Percentiles rank a stretch among this genome's conserved stretches.
Evolutionary conservation across 2,329 filamentous ascomycete genomes (phyloP).

Genomic region (Cadophora luteo-olivacea): DNA sequence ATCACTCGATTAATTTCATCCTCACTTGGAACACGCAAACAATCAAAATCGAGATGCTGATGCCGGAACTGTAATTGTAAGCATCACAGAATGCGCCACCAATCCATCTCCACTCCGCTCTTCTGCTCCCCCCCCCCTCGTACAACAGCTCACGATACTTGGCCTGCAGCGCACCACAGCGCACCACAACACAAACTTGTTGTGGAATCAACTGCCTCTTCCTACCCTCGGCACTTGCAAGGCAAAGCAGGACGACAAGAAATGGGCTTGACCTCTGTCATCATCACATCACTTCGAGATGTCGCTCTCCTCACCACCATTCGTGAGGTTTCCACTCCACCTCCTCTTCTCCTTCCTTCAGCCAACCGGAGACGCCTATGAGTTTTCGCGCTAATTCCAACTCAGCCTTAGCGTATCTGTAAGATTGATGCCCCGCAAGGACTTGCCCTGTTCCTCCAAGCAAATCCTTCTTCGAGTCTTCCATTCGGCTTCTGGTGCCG

Average conservation of each 20-base stretch:
- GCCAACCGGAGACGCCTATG: conserved; percentile 10
- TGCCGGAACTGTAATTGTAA: background rate
- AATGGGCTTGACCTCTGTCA: conserved; percentile 10
- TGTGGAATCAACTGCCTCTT: background rate
- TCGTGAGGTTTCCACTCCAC: background rate
- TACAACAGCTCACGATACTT: conserved; percentile 9
- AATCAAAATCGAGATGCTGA: no score
- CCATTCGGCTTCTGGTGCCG: conserved; percentile 27
- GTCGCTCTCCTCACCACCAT: background rate
- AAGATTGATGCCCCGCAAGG: background rate
- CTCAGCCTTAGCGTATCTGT: background rate
- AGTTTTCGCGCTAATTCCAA: background rate
- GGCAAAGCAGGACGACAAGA: background rate
- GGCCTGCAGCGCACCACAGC: conserved; percentile 2
- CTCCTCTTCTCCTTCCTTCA: background rate
- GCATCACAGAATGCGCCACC: background rate
- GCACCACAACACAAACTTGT: background rate
- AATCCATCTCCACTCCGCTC: background rate
- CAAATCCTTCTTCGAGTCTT: conserved; percentile 33
- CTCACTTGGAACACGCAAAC: background rate
- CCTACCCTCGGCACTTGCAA: conserved; percentile 10
- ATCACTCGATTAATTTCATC: background rate
- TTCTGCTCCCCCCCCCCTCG: background rate
- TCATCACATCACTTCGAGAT: background rate
- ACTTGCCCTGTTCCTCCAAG: background rate